Evolutionary conservation across 805 yeast genomes (phyloP).

Genomic region (Nakazawaea laoshanensis): DNA sequence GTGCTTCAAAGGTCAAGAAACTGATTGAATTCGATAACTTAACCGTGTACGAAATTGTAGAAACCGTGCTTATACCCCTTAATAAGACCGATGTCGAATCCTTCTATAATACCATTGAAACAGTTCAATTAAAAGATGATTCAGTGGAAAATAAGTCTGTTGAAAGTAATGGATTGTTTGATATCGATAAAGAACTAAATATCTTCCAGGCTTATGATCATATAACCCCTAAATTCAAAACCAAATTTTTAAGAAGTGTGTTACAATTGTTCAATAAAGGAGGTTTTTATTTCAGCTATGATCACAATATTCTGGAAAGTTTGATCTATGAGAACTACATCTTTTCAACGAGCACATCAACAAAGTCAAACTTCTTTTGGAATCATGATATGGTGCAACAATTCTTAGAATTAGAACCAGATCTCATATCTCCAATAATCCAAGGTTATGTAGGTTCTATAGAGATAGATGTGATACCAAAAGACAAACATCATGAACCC

Average conservation of each 20-base stretch:
- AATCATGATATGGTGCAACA: conserved; percentile 12
- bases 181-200: too few species aligned
- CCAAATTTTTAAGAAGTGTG: conserved; percentile 12
- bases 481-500: neutral
- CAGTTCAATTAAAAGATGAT: too few species aligned
- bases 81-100: conserved; percentile 6
- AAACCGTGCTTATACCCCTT: conserved; percentile 14
- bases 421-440: conserved; percentile 13
- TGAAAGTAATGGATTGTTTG: too few species aligned
- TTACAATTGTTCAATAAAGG: conserved; percentile 13
- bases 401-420: conserved; percentile 3
- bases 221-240: conserved; percentile 10
- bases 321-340: too few species aligned
- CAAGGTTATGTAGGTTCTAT: conserved; percentile 15
- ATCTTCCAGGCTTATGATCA: neutral
- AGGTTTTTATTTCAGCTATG: conserved; percentile 17
- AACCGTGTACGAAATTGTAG: conserved; percentile 11
- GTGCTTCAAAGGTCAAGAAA: conserved; percentile 11
- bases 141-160: too few species aligned
- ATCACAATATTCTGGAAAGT: conserved; percentile 9
- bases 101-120: too few species aligned
- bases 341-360: too few species aligned
- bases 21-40: conserved; percentile 6
- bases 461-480: conserved; percentile 4
- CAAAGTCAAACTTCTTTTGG: conserved; percentile 15